These are phyloP conservation scores for Staphylotrichum longicolle DNA, from an alignment of 495 filamentous ascomycete genomes.

Conservation along the genomic window DNA sequence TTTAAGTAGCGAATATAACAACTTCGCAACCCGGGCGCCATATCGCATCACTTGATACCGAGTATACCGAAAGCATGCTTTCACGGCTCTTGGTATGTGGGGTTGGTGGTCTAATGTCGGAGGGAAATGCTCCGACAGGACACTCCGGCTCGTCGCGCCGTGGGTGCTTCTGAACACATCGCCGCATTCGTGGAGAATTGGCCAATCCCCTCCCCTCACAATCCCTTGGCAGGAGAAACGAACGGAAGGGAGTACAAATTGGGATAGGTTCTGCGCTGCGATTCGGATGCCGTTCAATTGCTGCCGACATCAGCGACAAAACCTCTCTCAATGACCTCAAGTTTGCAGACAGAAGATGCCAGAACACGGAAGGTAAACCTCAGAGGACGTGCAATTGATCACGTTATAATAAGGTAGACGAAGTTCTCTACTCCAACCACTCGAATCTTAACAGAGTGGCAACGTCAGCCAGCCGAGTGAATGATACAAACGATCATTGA, in stretches of 20 bases:
- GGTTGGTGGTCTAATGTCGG: slow-evolving; percentile 6
- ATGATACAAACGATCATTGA: no score
- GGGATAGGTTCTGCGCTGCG: neutral
- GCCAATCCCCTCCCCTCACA: neutral
- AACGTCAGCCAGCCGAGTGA: no score
- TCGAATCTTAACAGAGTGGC: no score
- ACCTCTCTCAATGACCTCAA: no score
- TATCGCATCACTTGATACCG: no score
- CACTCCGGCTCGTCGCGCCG: slow-evolving; percentile 5
- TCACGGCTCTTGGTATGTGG: neutral
- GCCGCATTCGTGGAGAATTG: slow-evolving; percentile 8
- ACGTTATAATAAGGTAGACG: no score
- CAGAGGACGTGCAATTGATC: no score
- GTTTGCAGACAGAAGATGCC: no score
- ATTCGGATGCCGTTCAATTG: neutral
- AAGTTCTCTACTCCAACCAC: no score
- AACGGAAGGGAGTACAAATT: slow-evolving; percentile 6
- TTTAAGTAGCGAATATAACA: neutral
- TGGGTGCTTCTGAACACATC: neutral
- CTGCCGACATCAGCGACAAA: no score
- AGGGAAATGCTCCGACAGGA: slow-evolving; percentile 4
- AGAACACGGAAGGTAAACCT: no score
- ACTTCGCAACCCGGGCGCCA: no score
- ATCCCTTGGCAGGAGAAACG: neutral
- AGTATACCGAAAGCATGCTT: neutral